Conservation (phyloP, 257 asterid genomes). For the Oldenlandia corymbosa region DNA sequence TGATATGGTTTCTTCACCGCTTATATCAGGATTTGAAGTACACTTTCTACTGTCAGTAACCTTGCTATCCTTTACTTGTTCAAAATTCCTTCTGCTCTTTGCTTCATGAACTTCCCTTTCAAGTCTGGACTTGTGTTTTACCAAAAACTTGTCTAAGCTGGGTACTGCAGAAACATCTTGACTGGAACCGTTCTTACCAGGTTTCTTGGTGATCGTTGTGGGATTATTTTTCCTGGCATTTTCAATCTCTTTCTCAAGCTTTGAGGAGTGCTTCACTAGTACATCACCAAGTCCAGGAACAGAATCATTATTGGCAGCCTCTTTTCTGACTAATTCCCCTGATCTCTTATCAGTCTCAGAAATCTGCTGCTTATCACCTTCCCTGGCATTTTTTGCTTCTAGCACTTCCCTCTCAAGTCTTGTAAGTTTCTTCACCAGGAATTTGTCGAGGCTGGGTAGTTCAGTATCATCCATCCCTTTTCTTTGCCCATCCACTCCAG, state of each 20-base stretch:
- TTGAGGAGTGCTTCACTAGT: constrained; percentile 48
- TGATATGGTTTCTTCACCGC: constrained; percentile 1
- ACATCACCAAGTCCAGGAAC: constrained; percentile 49
- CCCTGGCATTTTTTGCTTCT: constrained; percentile 68
- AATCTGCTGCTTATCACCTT: constrained; percentile 22
- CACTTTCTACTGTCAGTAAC: constrained; percentile 6
- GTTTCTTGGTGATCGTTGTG: constrained; percentile 23
- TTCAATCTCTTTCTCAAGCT: constrained; percentile 60
- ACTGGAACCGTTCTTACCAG: no score
- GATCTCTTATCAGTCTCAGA: constrained; percentile 23
- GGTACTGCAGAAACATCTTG: constrained; percentile 41
- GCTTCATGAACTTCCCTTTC: constrained; percentile 85
- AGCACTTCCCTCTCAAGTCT: constrained; percentile 88
- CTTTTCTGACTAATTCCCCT: constrained; percentile 7
- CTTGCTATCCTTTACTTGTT: constrained; percentile 8
- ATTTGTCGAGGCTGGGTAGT: constrained; percentile 77
- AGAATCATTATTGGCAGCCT: background rate
- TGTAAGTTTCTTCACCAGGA: constrained; percentile 72
- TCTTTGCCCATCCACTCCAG: constrained; percentile 15
- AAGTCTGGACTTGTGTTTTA: constrained; percentile 61
- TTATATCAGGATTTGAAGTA: background rate
- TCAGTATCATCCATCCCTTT: constrained; percentile 28
- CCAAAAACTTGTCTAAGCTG: constrained; percentile 63
- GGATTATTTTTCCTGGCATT: constrained; percentile 32
- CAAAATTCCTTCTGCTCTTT: constrained; percentile 28